phyloP scores from a whole-genome alignment of 2,329 filamentous ascomycete species.

The Penicillium sp. region DNA sequence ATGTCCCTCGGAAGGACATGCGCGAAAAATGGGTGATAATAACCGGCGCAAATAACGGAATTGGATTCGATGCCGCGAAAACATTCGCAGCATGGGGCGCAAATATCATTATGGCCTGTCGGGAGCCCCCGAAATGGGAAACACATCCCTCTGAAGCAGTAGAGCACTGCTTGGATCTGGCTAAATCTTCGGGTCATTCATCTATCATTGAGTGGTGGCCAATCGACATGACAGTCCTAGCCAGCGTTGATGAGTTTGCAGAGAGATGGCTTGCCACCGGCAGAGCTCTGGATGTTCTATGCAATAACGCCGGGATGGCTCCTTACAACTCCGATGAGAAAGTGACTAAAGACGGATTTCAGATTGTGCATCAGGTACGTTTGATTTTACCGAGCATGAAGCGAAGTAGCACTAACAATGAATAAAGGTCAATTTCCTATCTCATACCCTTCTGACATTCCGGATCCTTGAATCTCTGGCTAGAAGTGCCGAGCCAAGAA shows the following conservation, averaged over 20 bases:
- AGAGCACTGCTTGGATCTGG: not conserved
- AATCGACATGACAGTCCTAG: slow-evolving; percentile 3
- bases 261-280: slow-evolving; percentile 2
- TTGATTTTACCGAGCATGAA: not conserved
- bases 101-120: slow-evolving; percentile 7
- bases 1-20: not conserved
- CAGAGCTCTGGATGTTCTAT: slow-evolving; percentile 2
- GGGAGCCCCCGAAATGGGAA: slow-evolving; percentile 6
- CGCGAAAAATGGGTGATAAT: slow-evolving; percentile 10
- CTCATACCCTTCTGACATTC: slow-evolving; percentile 4
- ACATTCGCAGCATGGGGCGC: slow-evolving; percentile 7
- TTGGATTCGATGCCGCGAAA: slow-evolving; percentile 7
- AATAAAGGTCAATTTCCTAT: slow-evolving; percentile 3
- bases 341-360: slow-evolving; percentile 7
- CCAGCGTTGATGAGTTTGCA: slow-evolving; percentile 5
- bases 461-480: slow-evolving; percentile 5
- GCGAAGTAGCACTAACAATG: not conserved
- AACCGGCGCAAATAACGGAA: slow-evolving; percentile 7
- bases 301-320: slow-evolving; percentile 7
- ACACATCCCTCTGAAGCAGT: not conserved
- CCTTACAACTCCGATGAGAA: not conserved
- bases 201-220: slow-evolving; percentile 8
- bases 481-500: not conserved
- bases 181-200: not conserved
- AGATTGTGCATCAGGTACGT: slow-evolving; percentile 9